phyloP scores from a whole-genome alignment of 805 yeast species.

The Hanseniaspora jakobsenii region DNA sequence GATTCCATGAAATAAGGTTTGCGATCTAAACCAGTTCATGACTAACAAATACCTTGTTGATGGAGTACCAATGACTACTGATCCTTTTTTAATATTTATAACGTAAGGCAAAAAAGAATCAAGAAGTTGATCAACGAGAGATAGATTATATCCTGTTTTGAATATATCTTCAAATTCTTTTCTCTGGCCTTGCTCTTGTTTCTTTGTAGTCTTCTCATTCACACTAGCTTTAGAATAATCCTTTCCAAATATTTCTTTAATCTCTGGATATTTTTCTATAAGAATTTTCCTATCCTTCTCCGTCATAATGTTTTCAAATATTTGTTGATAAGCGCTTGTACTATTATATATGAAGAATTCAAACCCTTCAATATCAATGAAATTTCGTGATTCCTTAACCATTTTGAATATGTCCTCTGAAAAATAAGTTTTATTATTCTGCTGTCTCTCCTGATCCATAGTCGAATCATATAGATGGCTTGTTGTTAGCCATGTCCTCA shows the following conservation, averaged over 20 bases:
- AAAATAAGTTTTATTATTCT: slow-evolving; percentile 30
- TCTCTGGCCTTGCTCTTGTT: slow-evolving; percentile 19
- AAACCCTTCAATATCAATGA: slow-evolving; percentile 56
- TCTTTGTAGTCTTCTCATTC: neutral
- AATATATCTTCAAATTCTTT: slow-evolving; percentile 18
- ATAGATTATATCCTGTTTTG: slow-evolving; percentile 20
- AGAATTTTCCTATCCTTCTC: slow-evolving; percentile 12
- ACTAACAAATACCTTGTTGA: slow-evolving; percentile 64
- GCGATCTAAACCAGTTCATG: slow-evolving; percentile 42
- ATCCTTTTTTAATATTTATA: slow-evolving; percentile 48
- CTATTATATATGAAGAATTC: slow-evolving; percentile 79
- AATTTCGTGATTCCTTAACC: slow-evolving; percentile 30
- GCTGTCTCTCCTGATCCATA: slow-evolving; percentile 34
- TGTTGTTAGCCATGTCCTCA: slow-evolving; percentile 28
- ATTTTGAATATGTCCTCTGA: slow-evolving; percentile 7
- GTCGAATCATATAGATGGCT: slow-evolving; percentile 16
- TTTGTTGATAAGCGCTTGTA: slow-evolving; percentile 59
- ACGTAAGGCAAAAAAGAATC: slow-evolving; percentile 47
- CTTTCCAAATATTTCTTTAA: slow-evolving; percentile 8
- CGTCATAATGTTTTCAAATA: slow-evolving; percentile 33
- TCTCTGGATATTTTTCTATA: slow-evolving; percentile 3
- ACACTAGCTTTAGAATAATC: neutral
- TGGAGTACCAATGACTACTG: slow-evolving; percentile 68
- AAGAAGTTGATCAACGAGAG: slow-evolving; percentile 18
- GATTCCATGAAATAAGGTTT: slow-evolving; percentile 47